These are phyloP conservation scores for Exophiala viscosa DNA, from an alignment of 2,329 filamentous ascomycete species.

Conservation along the genomic window DNA sequence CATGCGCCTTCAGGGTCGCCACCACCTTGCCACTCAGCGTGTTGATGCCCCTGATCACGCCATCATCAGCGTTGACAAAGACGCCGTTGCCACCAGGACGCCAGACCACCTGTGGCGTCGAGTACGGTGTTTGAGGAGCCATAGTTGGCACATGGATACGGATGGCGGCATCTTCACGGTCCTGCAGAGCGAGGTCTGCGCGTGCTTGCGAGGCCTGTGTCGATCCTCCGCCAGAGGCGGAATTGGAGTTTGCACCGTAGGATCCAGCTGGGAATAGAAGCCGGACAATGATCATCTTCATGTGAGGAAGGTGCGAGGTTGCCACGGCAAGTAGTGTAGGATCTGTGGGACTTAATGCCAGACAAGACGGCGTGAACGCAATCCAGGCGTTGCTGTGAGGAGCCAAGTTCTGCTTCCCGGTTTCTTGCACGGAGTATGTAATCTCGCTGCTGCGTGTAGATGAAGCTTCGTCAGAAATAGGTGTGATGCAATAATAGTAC, in stretches of 20 bases:
- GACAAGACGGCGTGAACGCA: slow-evolving; percentile 57
- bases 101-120: slow-evolving; percentile 60
- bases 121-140: slow-evolving; percentile 62
- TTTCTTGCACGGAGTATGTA: slow-evolving; percentile 36
- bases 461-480: slow-evolving; percentile 14
- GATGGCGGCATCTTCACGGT: slow-evolving; percentile 59
- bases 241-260: slow-evolving; percentile 5
- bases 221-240: neutral
- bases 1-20: slow-evolving; percentile 51
- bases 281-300: slow-evolving; percentile 60
- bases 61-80: slow-evolving; percentile 64
- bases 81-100: slow-evolving; percentile 59
- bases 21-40: slow-evolving; percentile 56
- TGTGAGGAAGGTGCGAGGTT: slow-evolving; percentile 58
- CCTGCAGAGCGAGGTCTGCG: slow-evolving; percentile 39
- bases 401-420: slow-evolving; percentile 59
- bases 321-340: slow-evolving; percentile 55
- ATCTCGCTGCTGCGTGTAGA: slow-evolving; percentile 16
- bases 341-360: slow-evolving; percentile 55
- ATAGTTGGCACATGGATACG: slow-evolving; percentile 56
- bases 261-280: slow-evolving; percentile 48
- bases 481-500: slow-evolving; percentile 49
- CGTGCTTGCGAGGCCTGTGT: slow-evolving; percentile 23
- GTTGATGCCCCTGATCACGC: slow-evolving; percentile 58
- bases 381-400: slow-evolving; percentile 61